A percentile compares a stretch with the other conserved stretches of the same genome.
Evolutionary conservation across 2,329 filamentous ascomycete species (phyloP).

Genomic region (Gnomoniopsis sp.): DNA sequence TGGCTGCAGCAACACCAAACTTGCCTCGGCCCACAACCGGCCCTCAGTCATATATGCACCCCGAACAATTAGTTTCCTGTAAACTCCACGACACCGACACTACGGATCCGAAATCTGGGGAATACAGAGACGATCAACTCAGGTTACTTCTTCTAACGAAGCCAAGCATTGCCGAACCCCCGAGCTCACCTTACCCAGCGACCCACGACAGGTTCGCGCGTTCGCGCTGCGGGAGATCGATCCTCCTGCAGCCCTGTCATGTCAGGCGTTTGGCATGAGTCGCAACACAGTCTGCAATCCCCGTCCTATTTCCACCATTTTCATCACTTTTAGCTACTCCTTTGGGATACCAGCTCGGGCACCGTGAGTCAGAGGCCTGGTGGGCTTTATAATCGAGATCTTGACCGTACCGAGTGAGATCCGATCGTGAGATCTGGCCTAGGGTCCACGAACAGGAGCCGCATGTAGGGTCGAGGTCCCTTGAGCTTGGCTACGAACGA

Average conservation of each 20-base stretch:
- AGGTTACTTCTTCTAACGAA: not conserved
- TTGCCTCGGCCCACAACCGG: not conserved
- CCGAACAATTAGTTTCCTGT: not conserved
- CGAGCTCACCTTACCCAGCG: conserved; percentile 17
- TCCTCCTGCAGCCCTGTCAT: conserved; percentile 13
- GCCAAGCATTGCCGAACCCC: not conserved
- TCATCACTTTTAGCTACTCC: conserved; percentile 2
- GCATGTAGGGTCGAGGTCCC: not conserved
- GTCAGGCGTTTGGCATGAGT: conserved; percentile 12
- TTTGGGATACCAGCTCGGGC: conserved; percentile 13
- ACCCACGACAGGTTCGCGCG: conserved; percentile 11
- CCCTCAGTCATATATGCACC: not conserved
- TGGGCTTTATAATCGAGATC: not conserved
- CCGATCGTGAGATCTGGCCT: conserved; percentile 1
- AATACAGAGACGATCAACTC: not conserved
- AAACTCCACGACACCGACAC: not conserved
- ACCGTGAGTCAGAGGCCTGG: conserved; percentile 6
- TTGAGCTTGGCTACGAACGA: not conserved
- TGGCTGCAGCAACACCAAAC: not conserved
- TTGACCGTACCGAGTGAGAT: conserved; percentile 2
- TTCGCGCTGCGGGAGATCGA: not conserved
- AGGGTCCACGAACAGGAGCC: not conserved
- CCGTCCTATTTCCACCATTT: conserved; percentile 16
- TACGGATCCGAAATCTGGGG: not conserved
- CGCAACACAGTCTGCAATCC: conserved; percentile 14